Conservation (phyloP, 805 yeast genomes). For the Suhomyces prunicola region DNA sequence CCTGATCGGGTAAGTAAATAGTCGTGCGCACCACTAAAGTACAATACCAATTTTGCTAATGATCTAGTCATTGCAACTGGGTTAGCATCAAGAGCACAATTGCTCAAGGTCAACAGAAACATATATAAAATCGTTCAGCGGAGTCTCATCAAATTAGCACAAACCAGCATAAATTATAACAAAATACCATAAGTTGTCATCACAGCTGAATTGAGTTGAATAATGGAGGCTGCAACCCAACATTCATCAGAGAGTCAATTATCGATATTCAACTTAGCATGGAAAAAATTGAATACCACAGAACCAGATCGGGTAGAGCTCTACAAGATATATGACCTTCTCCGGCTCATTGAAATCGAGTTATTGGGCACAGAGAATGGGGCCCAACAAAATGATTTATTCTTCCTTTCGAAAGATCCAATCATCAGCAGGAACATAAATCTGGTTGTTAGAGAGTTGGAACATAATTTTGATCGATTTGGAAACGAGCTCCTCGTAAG, state of each 20-base stretch:
- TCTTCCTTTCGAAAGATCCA: conserved; percentile 6
- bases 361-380: conserved; percentile 2
- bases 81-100: background rate
- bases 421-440: conserved; percentile 3
- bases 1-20: conserved; percentile 8
- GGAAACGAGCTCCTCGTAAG: conserved; percentile 6
- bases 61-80: background rate
- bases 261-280: conserved; percentile 8
- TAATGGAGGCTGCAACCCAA: background rate
- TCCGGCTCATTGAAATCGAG: conserved; percentile 8
- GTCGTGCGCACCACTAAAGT: conserved; percentile 3
- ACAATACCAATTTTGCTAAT: background rate
- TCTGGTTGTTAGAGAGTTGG: conserved; percentile 6
- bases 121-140: background rate
- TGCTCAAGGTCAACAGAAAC: background rate
- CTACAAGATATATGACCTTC: conserved; percentile 3
- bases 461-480: conserved; percentile 4
- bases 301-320: conserved; percentile 1
- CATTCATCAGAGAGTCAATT: background rate
- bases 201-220: background rate
- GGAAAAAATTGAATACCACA: conserved; percentile 4
- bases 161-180: background rate
- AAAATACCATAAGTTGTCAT: background rate
- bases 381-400: background rate
- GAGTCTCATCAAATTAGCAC: background rate